Evolutionary conservation across 163 green algal species (phyloP).

Genomic region (Scenedesmus sp.): DNA sequence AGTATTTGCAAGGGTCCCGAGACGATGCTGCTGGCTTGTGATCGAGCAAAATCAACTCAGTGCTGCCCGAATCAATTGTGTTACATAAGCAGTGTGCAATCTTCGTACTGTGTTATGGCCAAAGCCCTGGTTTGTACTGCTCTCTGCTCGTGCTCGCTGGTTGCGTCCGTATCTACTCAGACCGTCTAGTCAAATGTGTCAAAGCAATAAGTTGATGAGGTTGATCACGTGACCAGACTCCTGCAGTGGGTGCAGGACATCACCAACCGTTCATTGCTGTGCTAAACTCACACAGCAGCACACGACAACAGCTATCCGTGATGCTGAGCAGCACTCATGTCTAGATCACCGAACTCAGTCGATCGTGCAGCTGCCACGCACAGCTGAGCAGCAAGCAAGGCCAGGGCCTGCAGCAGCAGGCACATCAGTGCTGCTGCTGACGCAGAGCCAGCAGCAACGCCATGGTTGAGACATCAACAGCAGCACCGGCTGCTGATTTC

Average conservation of each 20-base stretch:
- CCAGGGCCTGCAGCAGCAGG: slow-evolving; percentile 3
- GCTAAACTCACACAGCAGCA: not conserved
- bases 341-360: not conserved
- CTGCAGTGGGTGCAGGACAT: not conserved
- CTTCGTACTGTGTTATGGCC: not conserved
- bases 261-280: not conserved
- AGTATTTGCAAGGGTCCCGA: not conserved
- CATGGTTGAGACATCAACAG: not conserved
- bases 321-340: not conserved
- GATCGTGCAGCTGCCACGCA: not conserved
- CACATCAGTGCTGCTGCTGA: not conserved
- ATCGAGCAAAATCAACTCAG: not conserved
- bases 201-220: not conserved
- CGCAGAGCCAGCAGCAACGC: not conserved
- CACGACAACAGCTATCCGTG: not conserved
- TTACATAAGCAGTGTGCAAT: not conserved
- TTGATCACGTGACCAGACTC: not conserved
- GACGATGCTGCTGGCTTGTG: not conserved
- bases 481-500: not conserved
- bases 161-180: not conserved
- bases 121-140: slow-evolving; percentile 13
- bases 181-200: not conserved
- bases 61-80: not conserved
- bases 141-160: not conserved
- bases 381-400: not conserved